Conservation (phyloP, 2,329 filamentous ascomycete genomes). For the Alternaria triticimaculans region DNA sequence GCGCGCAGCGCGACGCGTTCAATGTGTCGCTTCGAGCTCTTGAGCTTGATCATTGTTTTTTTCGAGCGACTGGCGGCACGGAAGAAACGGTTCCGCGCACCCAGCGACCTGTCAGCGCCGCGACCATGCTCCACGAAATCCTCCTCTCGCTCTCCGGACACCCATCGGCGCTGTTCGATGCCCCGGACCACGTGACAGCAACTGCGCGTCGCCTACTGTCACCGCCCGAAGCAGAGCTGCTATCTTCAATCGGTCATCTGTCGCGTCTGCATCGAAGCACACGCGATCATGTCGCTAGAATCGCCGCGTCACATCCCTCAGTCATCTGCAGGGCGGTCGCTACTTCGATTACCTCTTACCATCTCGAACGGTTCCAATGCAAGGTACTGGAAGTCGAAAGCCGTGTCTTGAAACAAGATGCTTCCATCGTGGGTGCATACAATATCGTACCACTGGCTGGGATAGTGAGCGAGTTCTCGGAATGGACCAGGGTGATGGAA, state of each 20-base stretch:
- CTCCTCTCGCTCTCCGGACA: slow-evolving; percentile 95
- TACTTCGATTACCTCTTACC: slow-evolving; percentile 74
- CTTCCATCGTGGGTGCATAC: slow-evolving; percentile 84
- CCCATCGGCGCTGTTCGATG: slow-evolving; percentile 82
- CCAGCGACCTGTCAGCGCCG: slow-evolving; percentile 18
- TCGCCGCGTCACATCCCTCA: slow-evolving; percentile 75
- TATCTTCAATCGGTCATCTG: slow-evolving; percentile 77
- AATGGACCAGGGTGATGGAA: slow-evolving; percentile 82
- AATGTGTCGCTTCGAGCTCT: slow-evolving; percentile 49
- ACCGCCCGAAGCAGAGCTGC: slow-evolving; percentile 81
- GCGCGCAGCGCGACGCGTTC: slow-evolving; percentile 25
- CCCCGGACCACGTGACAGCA: slow-evolving; percentile 48
- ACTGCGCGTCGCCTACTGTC: slow-evolving; percentile 62
- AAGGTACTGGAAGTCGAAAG: slow-evolving; percentile 86
- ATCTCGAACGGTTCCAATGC: slow-evolving; percentile 80
- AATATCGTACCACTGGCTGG: slow-evolving; percentile 90
- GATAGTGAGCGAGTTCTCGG: slow-evolving; percentile 83
- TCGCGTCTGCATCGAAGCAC: slow-evolving; percentile 79
- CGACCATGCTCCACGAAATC: slow-evolving; percentile 93
- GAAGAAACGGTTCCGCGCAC: slow-evolving; percentile 15
- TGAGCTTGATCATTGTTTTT: slow-evolving; percentile 42
- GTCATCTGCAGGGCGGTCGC: slow-evolving; percentile 88
- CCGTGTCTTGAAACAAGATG: slow-evolving; percentile 76
- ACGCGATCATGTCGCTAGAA: slow-evolving; percentile 68
- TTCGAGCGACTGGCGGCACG: slow-evolving; percentile 31